Evolutionary conservation across 129 eudicot species (phyloP).

Genomic region (Scalesia atractyloides): DNA sequence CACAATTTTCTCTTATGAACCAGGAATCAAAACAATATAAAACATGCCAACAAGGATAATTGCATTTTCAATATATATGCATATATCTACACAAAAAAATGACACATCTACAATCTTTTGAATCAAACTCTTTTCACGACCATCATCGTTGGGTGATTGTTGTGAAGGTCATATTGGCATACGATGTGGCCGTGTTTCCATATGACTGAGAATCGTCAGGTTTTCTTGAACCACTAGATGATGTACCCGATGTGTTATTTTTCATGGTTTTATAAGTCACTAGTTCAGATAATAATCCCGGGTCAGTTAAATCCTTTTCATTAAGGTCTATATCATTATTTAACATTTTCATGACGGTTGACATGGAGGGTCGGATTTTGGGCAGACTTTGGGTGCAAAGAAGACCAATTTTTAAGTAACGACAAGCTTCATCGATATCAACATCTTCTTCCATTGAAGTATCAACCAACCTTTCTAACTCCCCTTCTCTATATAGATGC

Average conservation of each 20-base stretch:
- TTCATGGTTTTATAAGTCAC: constrained; percentile 33
- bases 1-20: not conserved
- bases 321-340: constrained; percentile 47
- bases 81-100: not conserved
- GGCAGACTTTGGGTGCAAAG: constrained; percentile 79
- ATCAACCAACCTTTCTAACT: constrained; percentile 54
- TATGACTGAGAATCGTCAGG: constrained; percentile 38
- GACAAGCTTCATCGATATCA: constrained; percentile 54
- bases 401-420: constrained; percentile 62
- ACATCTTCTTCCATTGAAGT: constrained; percentile 44
- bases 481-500: constrained; percentile 50
- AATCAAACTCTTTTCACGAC: not conserved
- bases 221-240: constrained; percentile 36
- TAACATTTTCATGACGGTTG: constrained; percentile 61
- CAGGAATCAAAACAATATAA: not conserved
- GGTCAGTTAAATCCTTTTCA: constrained; percentile 50
- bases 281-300: constrained; percentile 53
- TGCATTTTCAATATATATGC: not conserved
- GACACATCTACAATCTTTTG: not conserved
- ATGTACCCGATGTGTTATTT: constrained; percentile 28
- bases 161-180: constrained; percentile 62
- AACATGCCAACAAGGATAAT: not conserved
- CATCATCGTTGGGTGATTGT: constrained; percentile 50
- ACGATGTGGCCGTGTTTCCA: constrained; percentile 24
- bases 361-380: constrained; percentile 74